These are phyloP conservation scores for Fusarium cicatricum DNA, from an alignment of 2,329 filamentous ascomycete species.

Conservation along the genomic window DNA sequence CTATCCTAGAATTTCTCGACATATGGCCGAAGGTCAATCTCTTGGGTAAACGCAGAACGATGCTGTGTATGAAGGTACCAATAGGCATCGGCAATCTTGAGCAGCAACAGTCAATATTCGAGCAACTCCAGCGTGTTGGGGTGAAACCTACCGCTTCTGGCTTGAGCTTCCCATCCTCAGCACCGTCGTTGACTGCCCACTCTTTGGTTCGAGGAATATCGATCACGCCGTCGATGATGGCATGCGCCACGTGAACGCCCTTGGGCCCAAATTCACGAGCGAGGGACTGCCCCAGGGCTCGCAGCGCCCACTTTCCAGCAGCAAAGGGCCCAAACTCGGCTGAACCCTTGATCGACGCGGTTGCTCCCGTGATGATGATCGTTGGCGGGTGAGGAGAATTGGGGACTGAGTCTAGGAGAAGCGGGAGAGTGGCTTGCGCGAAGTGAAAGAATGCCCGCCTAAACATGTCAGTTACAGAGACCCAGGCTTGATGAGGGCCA, in stretches of 20 bases:
- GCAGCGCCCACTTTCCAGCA: slow-evolving; percentile 79
- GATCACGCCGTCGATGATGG: slow-evolving; percentile 85
- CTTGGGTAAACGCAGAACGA: slow-evolving; percentile 79
- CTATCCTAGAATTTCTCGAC: slow-evolving; percentile 78
- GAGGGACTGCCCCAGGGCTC: slow-evolving; percentile 77
- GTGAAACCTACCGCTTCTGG: slow-evolving; percentile 72
- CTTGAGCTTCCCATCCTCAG: slow-evolving; percentile 70
- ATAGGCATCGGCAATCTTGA: slow-evolving; percentile 84
- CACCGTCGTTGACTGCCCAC: slow-evolving; percentile 53
- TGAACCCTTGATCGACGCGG: slow-evolving; percentile 78
- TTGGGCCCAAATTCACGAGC: slow-evolving; percentile 85
- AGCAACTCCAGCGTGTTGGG: fast-evolving
- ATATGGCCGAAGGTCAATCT: slow-evolving; percentile 81
- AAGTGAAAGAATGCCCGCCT: slow-evolving; percentile 79
- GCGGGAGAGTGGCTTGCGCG: slow-evolving; percentile 74
- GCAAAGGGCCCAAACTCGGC: slow-evolving; percentile 76
- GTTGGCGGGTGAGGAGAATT: slow-evolving; percentile 72
- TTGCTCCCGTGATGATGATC: slow-evolving; percentile 87
- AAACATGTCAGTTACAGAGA: neutral
- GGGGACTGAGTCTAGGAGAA: slow-evolving; percentile 69
- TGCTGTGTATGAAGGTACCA: slow-evolving; percentile 87
- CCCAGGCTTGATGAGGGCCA: fast-evolving
- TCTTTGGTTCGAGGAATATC: slow-evolving; percentile 77
- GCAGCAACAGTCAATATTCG: slow-evolving; percentile 6
- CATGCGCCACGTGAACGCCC: slow-evolving; percentile 84